Percentiles rank a stretch among this genome's conserved stretches.
Evolutionary conservation across 768 basidiomycete species (phyloP).

Genomic region (Lyophyllum atratum): DNA sequence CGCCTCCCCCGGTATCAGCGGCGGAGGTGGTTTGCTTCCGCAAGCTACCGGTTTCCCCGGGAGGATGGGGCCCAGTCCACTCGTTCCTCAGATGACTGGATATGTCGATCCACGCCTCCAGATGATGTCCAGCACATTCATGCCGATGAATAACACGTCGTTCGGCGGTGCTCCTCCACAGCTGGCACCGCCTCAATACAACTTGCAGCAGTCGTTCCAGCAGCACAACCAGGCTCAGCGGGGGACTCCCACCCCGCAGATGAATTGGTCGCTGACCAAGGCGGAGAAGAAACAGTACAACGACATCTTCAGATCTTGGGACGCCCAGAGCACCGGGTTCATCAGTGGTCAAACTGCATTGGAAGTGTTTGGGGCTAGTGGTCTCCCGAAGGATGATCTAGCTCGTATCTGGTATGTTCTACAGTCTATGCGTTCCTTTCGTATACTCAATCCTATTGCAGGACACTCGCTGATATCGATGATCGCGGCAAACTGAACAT

Average conservation of each 20-base stretch:
- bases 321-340: conserved; percentile 76
- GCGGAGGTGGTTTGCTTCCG: conserved; percentile 38
- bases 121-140: conserved; percentile 91
- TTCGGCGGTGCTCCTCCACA: conserved; percentile 67
- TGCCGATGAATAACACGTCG: conserved; percentile 72
- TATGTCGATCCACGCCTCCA: conserved; percentile 80
- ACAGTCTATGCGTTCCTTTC: background rate
- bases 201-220: conserved; percentile 84
- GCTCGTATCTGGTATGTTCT: conserved; percentile 85
- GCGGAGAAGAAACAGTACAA: conserved; percentile 97
- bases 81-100: conserved; percentile 78
- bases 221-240: conserved; percentile 79
- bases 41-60: conserved; percentile 65
- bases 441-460: conserved; percentile 30
- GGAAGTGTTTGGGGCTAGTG: conserved; percentile 95
- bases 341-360: conserved; percentile 82
- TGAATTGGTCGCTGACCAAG: conserved; percentile 87
- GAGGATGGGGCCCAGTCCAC: conserved; percentile 35
- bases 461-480: conserved; percentile 90
- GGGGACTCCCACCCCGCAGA: conserved; percentile 62
- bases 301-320: conserved; percentile 97
- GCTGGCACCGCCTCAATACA: conserved; percentile 65
- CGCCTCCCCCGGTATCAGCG: conserved; percentile 53
- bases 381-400: conserved; percentile 84
- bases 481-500: conserved; percentile 95